Evolutionary conservation across 257 asterid genomes (phyloP).

Genomic region (Solanum lycopersicoides): DNA sequence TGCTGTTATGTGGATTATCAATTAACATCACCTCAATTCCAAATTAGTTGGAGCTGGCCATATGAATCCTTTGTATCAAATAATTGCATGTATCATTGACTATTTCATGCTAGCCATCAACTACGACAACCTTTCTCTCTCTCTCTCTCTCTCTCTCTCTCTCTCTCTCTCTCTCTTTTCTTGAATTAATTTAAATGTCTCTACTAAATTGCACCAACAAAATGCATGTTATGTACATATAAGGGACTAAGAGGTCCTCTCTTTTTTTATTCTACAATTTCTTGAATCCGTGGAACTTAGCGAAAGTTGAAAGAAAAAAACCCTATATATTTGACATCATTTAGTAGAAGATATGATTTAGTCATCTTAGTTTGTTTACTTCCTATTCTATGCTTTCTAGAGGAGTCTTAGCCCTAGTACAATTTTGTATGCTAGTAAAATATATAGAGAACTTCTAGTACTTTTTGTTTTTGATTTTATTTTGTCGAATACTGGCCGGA

Average conservation of each 20-base stretch:
- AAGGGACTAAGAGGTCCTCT: background rate
- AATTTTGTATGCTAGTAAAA: background rate
- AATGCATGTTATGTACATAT: background rate
- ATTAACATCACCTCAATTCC: background rate
- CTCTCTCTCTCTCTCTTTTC: background rate
- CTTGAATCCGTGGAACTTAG: background rate
- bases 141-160: background rate
- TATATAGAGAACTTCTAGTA: background rate
- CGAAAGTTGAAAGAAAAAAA: background rate
- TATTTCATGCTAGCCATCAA: background rate
- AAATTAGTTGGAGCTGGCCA: background rate
- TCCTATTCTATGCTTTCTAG: background rate
- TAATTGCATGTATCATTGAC: background rate
- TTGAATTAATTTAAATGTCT: background rate
- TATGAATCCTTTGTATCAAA: background rate
- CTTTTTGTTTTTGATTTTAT: background rate
- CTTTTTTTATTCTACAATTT: background rate
- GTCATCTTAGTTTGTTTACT: background rate
- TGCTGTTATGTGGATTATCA: background rate
- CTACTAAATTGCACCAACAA: background rate
- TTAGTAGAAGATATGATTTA: background rate
- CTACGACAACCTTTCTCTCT: background rate
- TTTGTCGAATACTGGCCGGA: background rate
- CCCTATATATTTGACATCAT: background rate
- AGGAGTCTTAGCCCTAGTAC: background rate